phyloP scores from a whole-genome alignment of 2,329 filamentous ascomycete genomes.

The Graphilbum fragrans region DNA sequence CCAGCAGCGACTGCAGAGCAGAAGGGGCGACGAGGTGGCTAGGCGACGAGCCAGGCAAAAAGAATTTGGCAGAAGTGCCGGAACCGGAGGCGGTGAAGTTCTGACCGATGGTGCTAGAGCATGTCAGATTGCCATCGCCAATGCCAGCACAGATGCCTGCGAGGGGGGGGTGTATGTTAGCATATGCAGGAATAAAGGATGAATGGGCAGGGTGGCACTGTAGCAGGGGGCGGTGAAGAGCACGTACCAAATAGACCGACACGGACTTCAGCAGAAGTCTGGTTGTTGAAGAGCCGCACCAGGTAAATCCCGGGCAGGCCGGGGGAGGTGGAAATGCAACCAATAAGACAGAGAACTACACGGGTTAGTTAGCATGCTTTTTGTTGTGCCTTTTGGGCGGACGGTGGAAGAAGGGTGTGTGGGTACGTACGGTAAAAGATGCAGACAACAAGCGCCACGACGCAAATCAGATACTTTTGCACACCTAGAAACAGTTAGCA shows the following conservation, averaged over 20 bases:
- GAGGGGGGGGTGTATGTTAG: not conserved
- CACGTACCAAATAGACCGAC: constrained; percentile 10
- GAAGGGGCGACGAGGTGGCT: constrained; percentile 1
- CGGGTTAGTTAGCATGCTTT: not conserved
- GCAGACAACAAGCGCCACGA: constrained; percentile 2
- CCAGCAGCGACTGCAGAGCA: constrained; percentile 8
- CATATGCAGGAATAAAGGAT: not conserved
- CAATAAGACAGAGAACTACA: constrained; percentile 10
- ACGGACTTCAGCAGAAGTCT: constrained; percentile 8
- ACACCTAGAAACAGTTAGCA: not conserved
- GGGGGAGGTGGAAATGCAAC: constrained; percentile 13
- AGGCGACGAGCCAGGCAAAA: constrained; percentile 7
- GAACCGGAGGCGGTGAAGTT: constrained; percentile 2
- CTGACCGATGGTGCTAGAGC: constrained; percentile 7
- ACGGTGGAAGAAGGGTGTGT: not conserved
- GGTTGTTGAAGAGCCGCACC: constrained; percentile 10
- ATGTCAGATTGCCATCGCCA: constrained; percentile 6
- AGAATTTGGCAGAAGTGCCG: constrained; percentile 1
- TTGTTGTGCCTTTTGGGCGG: not conserved
- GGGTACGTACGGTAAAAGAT: constrained; percentile 4
- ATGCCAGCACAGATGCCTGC: constrained; percentile 9
- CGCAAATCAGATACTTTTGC: constrained; percentile 3
- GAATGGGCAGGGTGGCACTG: not conserved
- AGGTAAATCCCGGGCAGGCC: constrained; percentile 12
- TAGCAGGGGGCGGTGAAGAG: not conserved